Evolutionary conservation across 306 rosid species (phyloP), one percentile per base, ranked within the genome.

Genomic region (Rosa lucieae): DNA sequence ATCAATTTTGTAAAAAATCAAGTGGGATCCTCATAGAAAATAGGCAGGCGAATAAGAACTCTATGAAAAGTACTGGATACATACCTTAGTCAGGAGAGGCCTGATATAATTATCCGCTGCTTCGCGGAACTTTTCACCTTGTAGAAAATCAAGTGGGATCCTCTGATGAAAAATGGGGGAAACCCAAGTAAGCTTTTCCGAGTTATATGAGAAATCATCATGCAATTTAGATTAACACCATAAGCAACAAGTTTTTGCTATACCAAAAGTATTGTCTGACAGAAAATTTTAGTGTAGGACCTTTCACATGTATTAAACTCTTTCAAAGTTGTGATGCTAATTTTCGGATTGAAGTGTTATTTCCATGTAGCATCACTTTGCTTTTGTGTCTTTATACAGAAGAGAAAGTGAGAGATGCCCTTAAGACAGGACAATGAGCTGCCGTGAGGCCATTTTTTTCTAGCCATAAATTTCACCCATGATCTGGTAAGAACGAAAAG

Each of bases 61-160:
- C 48, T 20, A 29, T 12, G 46, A 58, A 70, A 82, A 48, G 53
- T 80, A 83, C 44, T 70, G 5, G 49, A 48, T 32, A 53, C 32
- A 70, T 73, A 93, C 99, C 99, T 95, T 95, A 40, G 96, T 90
- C 74, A 95, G 87, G 82, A 91, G 98, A 84, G 99, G 99, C 88
- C 93, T 87, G 71, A 93, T 84, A 83, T 95, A 95, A 85, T 82
- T 89, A 69, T 90, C 92, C 9, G 96, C 98, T n/a, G 98, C 97
- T 84, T 88, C 98, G 85, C 83, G 87, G 84, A 91, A 95, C 72
- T 87, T 88, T 72, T 89, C 94, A 77, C 89, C 97, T 85, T 93
- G 93, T 21, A 91, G 88, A 87, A 95, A 95, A 86, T 95, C 99
- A 80, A 95, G 98, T 26, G 99, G 98, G 85, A 95, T 91, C 87